Evolutionary conservation across 1,284 basidiomycete species (phyloP).

Genomic region (Apiotrichum siamense): DNA sequence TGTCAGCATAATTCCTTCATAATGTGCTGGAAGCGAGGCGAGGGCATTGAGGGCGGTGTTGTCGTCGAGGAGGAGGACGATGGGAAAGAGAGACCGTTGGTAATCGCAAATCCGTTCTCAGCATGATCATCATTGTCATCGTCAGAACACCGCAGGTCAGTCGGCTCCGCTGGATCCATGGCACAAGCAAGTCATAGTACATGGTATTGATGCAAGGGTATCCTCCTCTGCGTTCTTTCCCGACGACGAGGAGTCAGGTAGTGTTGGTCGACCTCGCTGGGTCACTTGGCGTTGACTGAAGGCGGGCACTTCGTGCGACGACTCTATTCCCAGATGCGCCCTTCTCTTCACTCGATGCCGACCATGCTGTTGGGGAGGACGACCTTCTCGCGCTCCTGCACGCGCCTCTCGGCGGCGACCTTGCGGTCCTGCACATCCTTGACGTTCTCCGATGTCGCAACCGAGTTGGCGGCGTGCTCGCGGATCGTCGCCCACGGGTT

Average conservation of each 20-base stretch:
- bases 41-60: too few species aligned
- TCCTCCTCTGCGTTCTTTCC: neutral
- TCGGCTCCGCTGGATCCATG: too few species aligned
- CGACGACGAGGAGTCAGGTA: neutral
- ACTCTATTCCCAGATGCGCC: too few species aligned
- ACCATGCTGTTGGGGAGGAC: constrained; percentile 6
- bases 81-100: too few species aligned
- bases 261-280: neutral
- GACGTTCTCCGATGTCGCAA: constrained; percentile 24
- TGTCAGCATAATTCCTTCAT: too few species aligned
- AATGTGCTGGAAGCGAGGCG: too few species aligned
- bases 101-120: too few species aligned
- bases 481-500: constrained; percentile 47
- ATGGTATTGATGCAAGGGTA: constrained; percentile 2
- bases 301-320: too few species aligned
- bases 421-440: constrained; percentile 11
- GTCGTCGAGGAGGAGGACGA: too few species aligned
- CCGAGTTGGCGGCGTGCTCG: constrained; percentile 41
- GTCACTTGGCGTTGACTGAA: too few species aligned
- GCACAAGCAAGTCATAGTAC: neutral
- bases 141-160: too few species aligned
- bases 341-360: constrained; percentile 11
- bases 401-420: neutral
- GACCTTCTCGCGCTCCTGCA: neutral
- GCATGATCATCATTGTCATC: neutral